Percentiles rank a stretch among this genome's conserved stretches.
Conservation (phyloP, 371 early-diverging fungal species). For the Entomophthora muscae region DNA sequence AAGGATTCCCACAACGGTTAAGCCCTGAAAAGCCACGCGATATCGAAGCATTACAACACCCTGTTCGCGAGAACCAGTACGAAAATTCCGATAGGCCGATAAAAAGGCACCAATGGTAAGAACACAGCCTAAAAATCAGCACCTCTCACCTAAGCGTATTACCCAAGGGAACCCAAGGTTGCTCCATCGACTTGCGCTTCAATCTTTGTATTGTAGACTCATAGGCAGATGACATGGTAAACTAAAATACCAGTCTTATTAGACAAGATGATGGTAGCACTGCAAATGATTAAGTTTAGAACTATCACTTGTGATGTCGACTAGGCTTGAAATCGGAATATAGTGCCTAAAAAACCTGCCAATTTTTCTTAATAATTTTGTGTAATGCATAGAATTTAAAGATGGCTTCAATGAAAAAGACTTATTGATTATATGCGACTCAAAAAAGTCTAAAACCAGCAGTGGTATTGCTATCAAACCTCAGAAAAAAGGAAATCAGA, state of each 20-base stretch:
- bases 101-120: conserved; percentile 4
- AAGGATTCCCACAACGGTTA: conserved; percentile 1
- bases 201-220: conserved; percentile 4
- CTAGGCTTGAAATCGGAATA: too few species aligned
- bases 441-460: too few species aligned
- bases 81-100: background rate
- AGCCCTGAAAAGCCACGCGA: conserved; percentile 6
- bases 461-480: too few species aligned
- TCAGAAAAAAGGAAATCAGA: too few species aligned
- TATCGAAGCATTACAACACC: conserved; percentile 4
- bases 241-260: background rate
- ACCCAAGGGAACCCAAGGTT: conserved; percentile 9
- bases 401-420: too few species aligned
- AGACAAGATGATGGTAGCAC: too few species aligned
- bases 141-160: background rate
- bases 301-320: too few species aligned
- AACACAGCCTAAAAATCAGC: background rate
- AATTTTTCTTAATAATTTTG: too few species aligned
- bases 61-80: background rate
- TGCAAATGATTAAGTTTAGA: too few species aligned
- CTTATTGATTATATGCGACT: too few species aligned
- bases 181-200: background rate
- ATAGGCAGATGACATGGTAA: background rate
- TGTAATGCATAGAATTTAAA: too few species aligned
- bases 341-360: too few species aligned